Evolutionary conservation across 108 stramenopile species (phyloP).

Genomic region (Nannochloropsis salina): DNA sequence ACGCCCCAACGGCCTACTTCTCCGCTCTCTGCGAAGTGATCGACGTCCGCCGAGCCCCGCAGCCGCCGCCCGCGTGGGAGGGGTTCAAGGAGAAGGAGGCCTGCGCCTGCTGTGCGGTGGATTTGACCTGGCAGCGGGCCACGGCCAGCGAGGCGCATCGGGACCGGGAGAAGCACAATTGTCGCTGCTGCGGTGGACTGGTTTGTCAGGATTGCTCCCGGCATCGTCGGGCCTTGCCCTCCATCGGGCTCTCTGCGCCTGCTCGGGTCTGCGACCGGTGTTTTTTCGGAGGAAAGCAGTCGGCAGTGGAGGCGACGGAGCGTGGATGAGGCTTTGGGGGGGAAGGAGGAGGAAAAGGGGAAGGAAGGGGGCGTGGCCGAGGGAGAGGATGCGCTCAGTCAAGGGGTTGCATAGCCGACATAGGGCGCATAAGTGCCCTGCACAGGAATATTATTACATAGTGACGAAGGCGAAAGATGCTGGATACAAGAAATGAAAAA

Average conservation of each 20-base stretch:
- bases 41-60: slow-evolving; percentile 62
- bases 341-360: background rate
- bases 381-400: no score
- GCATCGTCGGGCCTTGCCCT: slow-evolving; percentile 73
- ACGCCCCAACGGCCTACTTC: slow-evolving; percentile 69
- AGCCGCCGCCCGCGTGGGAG: slow-evolving; percentile 76
- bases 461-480: no score
- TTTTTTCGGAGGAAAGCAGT: slow-evolving; percentile 46
- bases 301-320: background rate
- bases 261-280: slow-evolving; percentile 90
- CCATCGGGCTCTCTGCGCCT: slow-evolving; percentile 70
- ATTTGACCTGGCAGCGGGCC: slow-evolving; percentile 51
- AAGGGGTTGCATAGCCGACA: no score
- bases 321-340: background rate
- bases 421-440: no score
- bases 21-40: slow-evolving; percentile 77
- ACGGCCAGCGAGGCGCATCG: slow-evolving; percentile 67
- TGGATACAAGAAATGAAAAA: no score
- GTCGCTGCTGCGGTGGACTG: slow-evolving; percentile 81
- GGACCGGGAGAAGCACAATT: slow-evolving; percentile 90
- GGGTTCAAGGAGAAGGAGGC: slow-evolving; percentile 60
- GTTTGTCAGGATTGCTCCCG: slow-evolving; percentile 87
- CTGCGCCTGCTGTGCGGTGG: slow-evolving; percentile 70
- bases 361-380: background rate
- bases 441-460: no score